Evolutionary conservation across 2,329 filamentous ascomycete genomes (phyloP).

Genomic region (Arthroderma uncinatum): DNA sequence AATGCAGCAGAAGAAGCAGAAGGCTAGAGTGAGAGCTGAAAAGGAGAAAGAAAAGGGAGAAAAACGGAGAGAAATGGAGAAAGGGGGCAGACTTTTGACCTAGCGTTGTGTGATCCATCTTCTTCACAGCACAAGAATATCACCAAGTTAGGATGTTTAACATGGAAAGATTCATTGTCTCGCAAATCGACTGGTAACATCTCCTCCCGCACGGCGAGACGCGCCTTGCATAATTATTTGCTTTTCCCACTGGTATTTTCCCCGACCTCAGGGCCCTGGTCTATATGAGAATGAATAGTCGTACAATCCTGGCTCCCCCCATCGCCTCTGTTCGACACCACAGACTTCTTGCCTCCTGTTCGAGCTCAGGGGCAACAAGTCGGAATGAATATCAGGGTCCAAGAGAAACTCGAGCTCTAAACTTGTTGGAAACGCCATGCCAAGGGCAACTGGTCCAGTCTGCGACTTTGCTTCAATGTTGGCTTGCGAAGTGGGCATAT

Average conservation of each 20-base stretch:
- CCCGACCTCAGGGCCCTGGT: not conserved
- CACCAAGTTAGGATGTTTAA: not conserved
- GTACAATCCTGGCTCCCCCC: not conserved
- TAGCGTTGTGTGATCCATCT: constrained; percentile 2
- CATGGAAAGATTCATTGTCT: not conserved
- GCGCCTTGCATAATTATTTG: not conserved
- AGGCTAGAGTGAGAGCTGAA: not conserved
- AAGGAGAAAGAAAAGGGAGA: not conserved
- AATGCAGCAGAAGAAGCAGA: not conserved
- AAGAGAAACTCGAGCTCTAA: not conserved
- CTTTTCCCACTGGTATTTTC: not conserved
- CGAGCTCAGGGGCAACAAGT: not conserved
- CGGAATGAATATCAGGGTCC: not conserved
- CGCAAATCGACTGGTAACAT: not conserved
- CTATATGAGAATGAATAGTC: not conserved
- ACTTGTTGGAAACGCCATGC: not conserved
- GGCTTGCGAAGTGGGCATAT: not conserved
- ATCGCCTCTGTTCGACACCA: not conserved
- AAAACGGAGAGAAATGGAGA: not conserved
- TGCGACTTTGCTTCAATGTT: not conserved
- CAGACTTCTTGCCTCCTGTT: not conserved
- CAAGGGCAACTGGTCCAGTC: not conserved
- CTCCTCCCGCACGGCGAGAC: not conserved
- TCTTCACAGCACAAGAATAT: not conserved
- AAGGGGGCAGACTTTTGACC: not conserved